Base-by-base conservation (phyloP, 208 protist species). In the Tritrichomonas foetus region DNA sequence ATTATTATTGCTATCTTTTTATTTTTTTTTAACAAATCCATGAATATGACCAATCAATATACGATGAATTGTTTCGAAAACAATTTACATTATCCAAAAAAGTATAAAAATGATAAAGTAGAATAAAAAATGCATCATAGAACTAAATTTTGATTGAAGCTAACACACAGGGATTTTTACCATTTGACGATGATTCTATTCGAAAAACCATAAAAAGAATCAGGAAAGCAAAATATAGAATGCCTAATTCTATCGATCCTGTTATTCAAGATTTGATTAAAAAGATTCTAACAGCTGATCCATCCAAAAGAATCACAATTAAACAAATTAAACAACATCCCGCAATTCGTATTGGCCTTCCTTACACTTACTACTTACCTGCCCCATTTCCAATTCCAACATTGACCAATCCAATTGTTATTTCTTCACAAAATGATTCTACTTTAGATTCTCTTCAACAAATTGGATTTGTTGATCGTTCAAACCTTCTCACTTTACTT, bases 271-370 rank as follows among this genome's bases (percentile, higher is more conserved):
- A 96, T 94, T 93, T 97, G 47, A 97, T 97, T 64, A 93, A 93
- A 22, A 94, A 93, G 33, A 97, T 98, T 97, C 95, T 98, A 16
- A 94, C 97, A 22, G 96, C 97, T 25, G 96, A 98, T 94, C 97
- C 97, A 25, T 84, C 97, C 16, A 95, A 96, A 66, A 89, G 97
- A 36, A 96, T 97, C 78, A 97, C 97, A 11, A 97, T 98, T 36
- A 93, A 94, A 47, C 96, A 97, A n/a, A 97, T 98, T 93, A 94
- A 94, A 64, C 5, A 82, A 78, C 95, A 96, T 66, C 94, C 95
- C 27, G 96, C 94, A 94, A 97, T 94, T 94, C 72, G 64, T 30
- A 94, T 92, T 8, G 66, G 94, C 36, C 75, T 96, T 36, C 95
- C 95, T 0, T 41, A 44, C 39, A n/a, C 49, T 49, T 84, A 84